Evolutionary conservation across 1,284 basidiomycete species (phyloP), one percentile per base, ranked within the genome.

Genomic region (Golubevia sp.): DNA sequence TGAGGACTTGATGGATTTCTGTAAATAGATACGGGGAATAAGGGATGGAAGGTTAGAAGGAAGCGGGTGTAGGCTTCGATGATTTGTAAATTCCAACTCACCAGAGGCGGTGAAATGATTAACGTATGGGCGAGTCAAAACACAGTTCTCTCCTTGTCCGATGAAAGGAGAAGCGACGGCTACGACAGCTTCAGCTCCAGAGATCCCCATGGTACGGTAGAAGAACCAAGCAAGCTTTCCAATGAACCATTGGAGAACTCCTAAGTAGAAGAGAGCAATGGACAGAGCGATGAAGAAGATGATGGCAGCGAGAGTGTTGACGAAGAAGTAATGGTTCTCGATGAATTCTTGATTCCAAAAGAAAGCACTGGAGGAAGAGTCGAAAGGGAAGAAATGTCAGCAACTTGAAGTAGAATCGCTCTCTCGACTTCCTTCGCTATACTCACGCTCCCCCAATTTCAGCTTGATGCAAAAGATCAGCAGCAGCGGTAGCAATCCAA

Each of bases 161-260:
- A 95, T 90, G 88, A 92, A 96, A 18, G 93, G 93, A 1, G 92
- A 94, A 18, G 93, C 90, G 58, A 93, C 90, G 44, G 94, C 93
- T 58, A 95, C 92, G 68, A 95, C 91, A 38, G 93, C 92, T 82
- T 95, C 93, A 4, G 92, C 93, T 74, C 93, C 93, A 25, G 84
- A 84, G 58, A 86, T 79, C 49, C 79, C 84, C 89, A 94, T 88
- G 58, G 91, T 85, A 84, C 93, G 93, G 87, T 92, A 92, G 88
- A 96, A 95, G 86, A 95, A 88, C 92, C 92, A 94, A 3, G 92
- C 93, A 92, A 74, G 68, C 71, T 79, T 79, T 58, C 66, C 67
- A 61, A 79, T 71, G 62, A 66, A 61, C 75, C 75, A 79, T 8
- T 66, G 64, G 64, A 79, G 73, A 57, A 71, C 61, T 59, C 76